A percentile compares a stretch with the other conserved stretches of the same genome.
Evolutionary conservation across 2,329 filamentous ascomycete species (phyloP).

Genomic region (Tolypocladium ovalisporum): DNA sequence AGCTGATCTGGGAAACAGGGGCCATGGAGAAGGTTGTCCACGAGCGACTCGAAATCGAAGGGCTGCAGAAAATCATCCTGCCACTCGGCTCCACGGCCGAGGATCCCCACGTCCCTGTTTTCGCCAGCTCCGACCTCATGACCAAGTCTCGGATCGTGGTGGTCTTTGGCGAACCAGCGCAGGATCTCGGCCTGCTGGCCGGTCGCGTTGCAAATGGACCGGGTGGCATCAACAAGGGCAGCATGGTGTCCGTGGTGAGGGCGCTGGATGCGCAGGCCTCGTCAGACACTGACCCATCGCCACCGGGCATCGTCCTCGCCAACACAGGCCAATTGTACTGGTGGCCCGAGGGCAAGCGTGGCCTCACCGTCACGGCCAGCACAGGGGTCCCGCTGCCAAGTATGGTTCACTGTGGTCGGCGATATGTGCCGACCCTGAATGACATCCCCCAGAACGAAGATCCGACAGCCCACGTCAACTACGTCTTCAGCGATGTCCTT

Average conservation of each 20-base stretch:
- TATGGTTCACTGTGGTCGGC: conserved; percentile 45
- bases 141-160: conserved; percentile 52
- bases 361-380: conserved; percentile 50
- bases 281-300: conserved; percentile 18
- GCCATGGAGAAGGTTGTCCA: conserved; percentile 52
- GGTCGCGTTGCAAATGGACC: conserved; percentile 53
- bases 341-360: conserved; percentile 52
- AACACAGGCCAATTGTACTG: conserved; percentile 72
- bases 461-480: conserved; percentile 50
- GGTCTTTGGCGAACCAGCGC: conserved; percentile 59
- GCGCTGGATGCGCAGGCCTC: conserved; percentile 26
- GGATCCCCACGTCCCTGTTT: conserved; percentile 58
- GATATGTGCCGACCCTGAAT: conserved; percentile 46
- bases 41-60: conserved; percentile 48
- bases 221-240: conserved; percentile 61
- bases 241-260: conserved; percentile 51
- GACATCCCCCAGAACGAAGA: conserved; percentile 47
- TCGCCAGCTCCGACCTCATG: conserved; percentile 40
- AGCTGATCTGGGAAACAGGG: conserved; percentile 26
- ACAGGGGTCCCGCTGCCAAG: conserved; percentile 48
- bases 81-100: conserved; percentile 38
- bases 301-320: conserved; percentile 58
- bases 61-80: conserved; percentile 49
- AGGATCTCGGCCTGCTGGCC: conserved; percentile 67
- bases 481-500: conserved; percentile 56